These are phyloP conservation scores for Geranomyces variabilis DNA, from an alignment of 192 early-diverging fungal genomes.

Conservation along the genomic window DNA sequence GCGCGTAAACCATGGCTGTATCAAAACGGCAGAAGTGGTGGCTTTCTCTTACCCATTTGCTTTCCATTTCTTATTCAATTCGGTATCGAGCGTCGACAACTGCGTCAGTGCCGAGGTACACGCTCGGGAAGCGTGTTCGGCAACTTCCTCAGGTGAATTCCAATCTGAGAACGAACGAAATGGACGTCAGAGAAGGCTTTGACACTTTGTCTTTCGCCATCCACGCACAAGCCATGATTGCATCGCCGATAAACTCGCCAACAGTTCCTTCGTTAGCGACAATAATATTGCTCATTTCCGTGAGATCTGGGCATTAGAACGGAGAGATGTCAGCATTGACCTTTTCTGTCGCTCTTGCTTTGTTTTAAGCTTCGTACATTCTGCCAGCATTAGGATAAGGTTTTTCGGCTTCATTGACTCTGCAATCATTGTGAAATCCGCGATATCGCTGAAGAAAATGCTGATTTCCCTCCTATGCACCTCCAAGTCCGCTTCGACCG, in stretches of 20 bases:
- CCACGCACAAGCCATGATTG: conserved; percentile 13
- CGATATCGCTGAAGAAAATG: conserved; percentile 24
- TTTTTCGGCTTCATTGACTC: conserved; percentile 22
- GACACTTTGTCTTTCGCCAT: too few relatives aligned
- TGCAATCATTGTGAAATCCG: conserved; percentile 20
- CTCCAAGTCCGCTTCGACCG: neutral
- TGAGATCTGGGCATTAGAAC: conserved; percentile 4
- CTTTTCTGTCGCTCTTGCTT: too few relatives aligned
- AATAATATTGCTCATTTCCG: conserved; percentile 23
- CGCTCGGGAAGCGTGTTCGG: conserved; percentile 11
- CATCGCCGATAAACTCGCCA: conserved; percentile 22
- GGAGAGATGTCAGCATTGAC: too few relatives aligned
- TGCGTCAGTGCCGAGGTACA: conserved; percentile 3
- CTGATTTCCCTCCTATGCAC: neutral
- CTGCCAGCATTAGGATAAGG: conserved; percentile 8
- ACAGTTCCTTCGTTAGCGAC: neutral
- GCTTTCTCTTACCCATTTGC: neutral
- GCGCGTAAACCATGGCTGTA: too few relatives aligned
- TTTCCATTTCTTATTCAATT: conserved; percentile 1
- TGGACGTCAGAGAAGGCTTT: too few relatives aligned
- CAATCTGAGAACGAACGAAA: too few relatives aligned
- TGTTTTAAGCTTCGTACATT: neutral
- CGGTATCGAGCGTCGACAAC: neutral
- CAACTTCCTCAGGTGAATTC: conserved; percentile 11
- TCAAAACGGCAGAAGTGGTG: too few relatives aligned